These are phyloP conservation scores for Kwoniella pini DNA, from an alignment of 768 basidiomycete genomes.

Conservation along the genomic window DNA sequence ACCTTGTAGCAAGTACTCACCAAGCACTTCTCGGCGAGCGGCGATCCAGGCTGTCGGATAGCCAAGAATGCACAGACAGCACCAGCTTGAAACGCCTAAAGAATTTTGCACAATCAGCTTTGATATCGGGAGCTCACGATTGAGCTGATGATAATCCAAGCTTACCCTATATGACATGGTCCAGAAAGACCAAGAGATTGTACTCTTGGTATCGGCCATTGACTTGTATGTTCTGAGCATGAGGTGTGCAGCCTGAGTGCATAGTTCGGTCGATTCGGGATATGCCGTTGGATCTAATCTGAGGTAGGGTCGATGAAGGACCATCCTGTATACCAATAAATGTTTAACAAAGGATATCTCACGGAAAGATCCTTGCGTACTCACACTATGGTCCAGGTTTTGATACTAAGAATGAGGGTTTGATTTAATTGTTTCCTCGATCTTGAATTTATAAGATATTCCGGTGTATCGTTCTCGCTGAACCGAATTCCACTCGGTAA, in stretches of 20 bases:
- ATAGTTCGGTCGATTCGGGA: slow-evolving; percentile 60
- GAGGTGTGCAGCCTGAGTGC: slow-evolving; percentile 67
- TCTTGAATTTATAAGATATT: slow-evolving; percentile 23
- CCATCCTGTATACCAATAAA: slow-evolving; percentile 30
- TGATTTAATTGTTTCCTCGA: slow-evolving; percentile 40
- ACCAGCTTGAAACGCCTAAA: slow-evolving; percentile 48
- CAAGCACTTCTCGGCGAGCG: slow-evolving; percentile 41
- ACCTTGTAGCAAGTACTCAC: no score
- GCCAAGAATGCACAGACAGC: slow-evolving; percentile 48
- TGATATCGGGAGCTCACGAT: no score
- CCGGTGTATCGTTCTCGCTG: slow-evolving; percentile 42
- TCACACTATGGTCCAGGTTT: slow-evolving; percentile 50
- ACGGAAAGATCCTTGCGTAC: slow-evolving; percentile 2
- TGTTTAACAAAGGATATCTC: not conserved
- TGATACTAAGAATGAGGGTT: slow-evolving; percentile 44
- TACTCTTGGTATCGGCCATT: slow-evolving; percentile 37
- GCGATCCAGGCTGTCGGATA: slow-evolving; percentile 47
- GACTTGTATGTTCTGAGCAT: slow-evolving; percentile 62
- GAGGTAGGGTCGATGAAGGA: slow-evolving; percentile 52
- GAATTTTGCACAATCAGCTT: not conserved
- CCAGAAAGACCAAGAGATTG: slow-evolving; percentile 53
- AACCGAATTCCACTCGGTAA: slow-evolving; percentile 47
- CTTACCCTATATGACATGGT: slow-evolving; percentile 47
- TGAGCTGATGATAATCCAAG: no score
- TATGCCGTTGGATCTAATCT: slow-evolving; percentile 51